Evolutionary conservation across 148 eudicot species (phyloP).

Genomic region (Vaccinium darrowii): DNA sequence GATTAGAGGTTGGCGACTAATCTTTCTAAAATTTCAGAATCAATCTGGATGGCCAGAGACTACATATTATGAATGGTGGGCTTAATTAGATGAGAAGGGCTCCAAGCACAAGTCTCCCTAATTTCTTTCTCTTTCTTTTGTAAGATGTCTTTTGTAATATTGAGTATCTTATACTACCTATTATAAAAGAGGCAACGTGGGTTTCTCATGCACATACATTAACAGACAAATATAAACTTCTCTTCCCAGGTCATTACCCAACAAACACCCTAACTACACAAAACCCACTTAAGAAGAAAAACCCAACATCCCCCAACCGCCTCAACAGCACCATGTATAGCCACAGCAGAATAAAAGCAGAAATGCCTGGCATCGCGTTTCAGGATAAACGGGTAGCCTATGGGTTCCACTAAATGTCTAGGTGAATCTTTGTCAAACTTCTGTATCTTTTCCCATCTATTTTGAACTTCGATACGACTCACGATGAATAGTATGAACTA

Average conservation of each 20-base stretch:
- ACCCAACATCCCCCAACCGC: neutral
- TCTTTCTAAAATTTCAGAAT: neutral
- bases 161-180: too few relatives aligned
- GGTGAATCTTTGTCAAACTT: neutral
- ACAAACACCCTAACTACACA: neutral
- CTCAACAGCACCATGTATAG: neutral
- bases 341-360: neutral
- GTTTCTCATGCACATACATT: too few relatives aligned
- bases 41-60: neutral
- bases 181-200: too few relatives aligned
- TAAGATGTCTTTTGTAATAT: too few relatives aligned
- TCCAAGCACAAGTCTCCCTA: too few relatives aligned
- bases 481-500: neutral
- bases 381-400: neutral
- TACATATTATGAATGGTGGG: neutral
- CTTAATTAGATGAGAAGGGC: too few relatives aligned
- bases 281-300: neutral
- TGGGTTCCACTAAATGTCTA: neutral
- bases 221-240: neutral
- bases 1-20: too few relatives aligned
- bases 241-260: neutral
- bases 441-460: neutral
- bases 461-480: neutral
- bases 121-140: too few relatives aligned
- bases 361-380: neutral